Base-by-base conservation (phyloP, 129 eudicot genomes). In the Saposhnikovia divaricata region DNA sequence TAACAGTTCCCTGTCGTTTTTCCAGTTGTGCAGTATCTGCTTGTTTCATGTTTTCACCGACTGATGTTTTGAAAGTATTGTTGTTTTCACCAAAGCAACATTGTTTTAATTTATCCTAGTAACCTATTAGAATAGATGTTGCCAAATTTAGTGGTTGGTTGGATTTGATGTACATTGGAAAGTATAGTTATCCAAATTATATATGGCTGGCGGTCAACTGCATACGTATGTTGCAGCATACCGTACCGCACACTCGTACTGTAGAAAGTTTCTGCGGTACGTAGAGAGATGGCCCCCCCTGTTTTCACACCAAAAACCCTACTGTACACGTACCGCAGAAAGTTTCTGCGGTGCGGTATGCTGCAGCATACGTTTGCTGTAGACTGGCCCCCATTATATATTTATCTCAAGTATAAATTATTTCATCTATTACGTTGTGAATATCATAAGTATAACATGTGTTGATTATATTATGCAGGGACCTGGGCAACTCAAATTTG, bases 401-500 rank as follows among this genome's bases (percentile, higher is more conserved):
- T 1, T 45, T 9, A 46, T 11, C 16, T 71, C 48, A 42, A n/a
- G 53, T 27, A 16, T 74, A 2, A 0, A 4, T 27, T 19, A 63
- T 8, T 43, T 61, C 12, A 79, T 25, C 72, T 46, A 15, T 12
- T 13, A 34, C 43, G 13, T 8, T 59, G 34, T 25, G 15, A 31
- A 68, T 23, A 68, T 68, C 23, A 68, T n/a, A 19, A 31, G 43
- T 4, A 12, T 31, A 27, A 12, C 14, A 80, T 5, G 23, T 72
- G 53, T 28, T 48, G 16, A n/a, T 81, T 69, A 3, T 72, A 28
- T 63, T 80, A 45, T 80, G 84, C 89, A 92, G 97, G 70, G 97
- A 92, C 82, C 95, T 92, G 75, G 97, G 97, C 79, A 92, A 90
- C 51, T 89, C 97, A 70, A 90, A 88, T 86, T 83, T 92, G 73